Conservation (phyloP, 1,139 yeast genomes). For the Candida sanyaensis region DNA sequence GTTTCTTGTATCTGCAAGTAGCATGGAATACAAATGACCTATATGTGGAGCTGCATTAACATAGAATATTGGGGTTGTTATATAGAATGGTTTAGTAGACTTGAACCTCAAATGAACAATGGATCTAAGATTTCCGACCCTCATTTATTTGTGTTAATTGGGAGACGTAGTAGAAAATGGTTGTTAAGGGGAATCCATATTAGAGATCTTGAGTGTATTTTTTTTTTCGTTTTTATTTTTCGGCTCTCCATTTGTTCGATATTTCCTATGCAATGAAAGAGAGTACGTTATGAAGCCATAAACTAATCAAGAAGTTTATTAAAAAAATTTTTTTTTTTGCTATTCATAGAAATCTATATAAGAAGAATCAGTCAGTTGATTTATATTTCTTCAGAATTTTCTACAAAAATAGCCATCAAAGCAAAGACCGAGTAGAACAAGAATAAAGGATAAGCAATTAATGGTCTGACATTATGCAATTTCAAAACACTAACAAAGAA, state of each 20-base stretch:
- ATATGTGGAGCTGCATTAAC: slow-evolving; percentile 95
- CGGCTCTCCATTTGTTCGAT: neutral
- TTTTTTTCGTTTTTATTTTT: neutral
- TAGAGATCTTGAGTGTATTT: too few species aligned
- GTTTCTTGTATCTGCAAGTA: slow-evolving; percentile 73
- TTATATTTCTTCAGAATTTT: slow-evolving; percentile 28
- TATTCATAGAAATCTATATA: too few species aligned
- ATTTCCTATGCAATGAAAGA: too few species aligned
- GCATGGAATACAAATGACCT: slow-evolving; percentile 91
- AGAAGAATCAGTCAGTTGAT: too few species aligned
- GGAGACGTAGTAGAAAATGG: too few species aligned
- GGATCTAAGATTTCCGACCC: neutral
- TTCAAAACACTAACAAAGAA: slow-evolving; percentile 86
- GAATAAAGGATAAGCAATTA: slow-evolving; percentile 91
- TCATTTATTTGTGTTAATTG: neutral
- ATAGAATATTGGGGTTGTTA: slow-evolving; percentile 93
- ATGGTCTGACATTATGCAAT: slow-evolving; percentile 80
- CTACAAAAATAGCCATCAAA: slow-evolving; percentile 91
- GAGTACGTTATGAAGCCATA: too few species aligned
- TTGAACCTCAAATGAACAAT: slow-evolving; percentile 4
- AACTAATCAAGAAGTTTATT: too few species aligned
- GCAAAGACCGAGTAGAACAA: slow-evolving; percentile 95
- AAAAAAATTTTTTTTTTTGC: too few species aligned
- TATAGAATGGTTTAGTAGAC: slow-evolving; percentile 43
- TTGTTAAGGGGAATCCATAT: too few species aligned